Evolutionary conservation across 2,329 filamentous ascomycete genomes (phyloP), one percentile per base, ranked within the genome.

Genomic region (Zasmidium angulare): DNA sequence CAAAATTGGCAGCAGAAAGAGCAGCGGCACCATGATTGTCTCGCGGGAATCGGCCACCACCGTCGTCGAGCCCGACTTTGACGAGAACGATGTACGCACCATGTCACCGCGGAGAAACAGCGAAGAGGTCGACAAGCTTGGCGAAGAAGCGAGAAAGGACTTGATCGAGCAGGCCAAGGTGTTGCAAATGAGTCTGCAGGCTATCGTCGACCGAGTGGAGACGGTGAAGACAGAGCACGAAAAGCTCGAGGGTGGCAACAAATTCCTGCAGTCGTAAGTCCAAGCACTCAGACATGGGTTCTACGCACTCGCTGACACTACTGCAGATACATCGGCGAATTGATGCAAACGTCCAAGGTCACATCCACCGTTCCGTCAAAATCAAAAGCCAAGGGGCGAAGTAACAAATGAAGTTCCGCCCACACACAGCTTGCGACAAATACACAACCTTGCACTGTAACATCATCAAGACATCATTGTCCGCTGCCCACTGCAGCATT

Each of bases 161-260:
- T 72, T 88, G 63, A 83, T 86, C 71, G 83, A 85, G 83, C 92
- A 97, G 78, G 93, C 93, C 60, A 91, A 91, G 75, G 85, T 86
- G 50, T 81, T 98, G 24, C 95, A 99, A 76, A 90, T 92, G 55
- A 96, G 91, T 24, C 85, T 99, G 31, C 82, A 96, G 62, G 90
- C 89, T 63, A 89, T 98, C 47, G 91, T 96, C 66, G 91, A 96
- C 76, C 89, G 92, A 53, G 96, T 98, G 74, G 95, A 99, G 72
- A 90, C 91, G 26, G 93, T 98, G 64, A 91, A 92, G 75, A 89
- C 90, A 68, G 93, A 98, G 73, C 93, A 99, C 73, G 91, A 97
- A 78, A 97, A 96, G 77, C 86, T 99, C 56, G 93, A 98, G 76
- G 95, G 85, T 75, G 93, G 97, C 75, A 99, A 99, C 82, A 93